Conservation (phyloP, 139 green algal species). For the Haematococcus lacustris region DNA sequence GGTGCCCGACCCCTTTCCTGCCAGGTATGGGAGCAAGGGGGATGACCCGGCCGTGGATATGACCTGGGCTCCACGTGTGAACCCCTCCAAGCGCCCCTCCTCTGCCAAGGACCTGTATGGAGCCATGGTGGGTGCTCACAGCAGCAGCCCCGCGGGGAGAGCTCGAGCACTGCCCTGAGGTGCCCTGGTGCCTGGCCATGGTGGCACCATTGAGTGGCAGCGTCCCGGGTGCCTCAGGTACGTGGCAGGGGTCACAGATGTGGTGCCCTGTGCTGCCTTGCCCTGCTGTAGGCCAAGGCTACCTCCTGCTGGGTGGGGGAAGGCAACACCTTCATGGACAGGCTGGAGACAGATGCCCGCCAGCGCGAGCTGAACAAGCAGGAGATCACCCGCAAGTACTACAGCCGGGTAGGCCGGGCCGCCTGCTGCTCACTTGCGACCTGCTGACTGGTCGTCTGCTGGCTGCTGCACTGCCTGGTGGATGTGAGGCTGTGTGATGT, state of each 20-base stretch:
- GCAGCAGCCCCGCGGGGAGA: neutral
- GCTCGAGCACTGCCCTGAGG: neutral
- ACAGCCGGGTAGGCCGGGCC: too few relatives aligned
- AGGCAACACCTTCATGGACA: conserved; percentile 34
- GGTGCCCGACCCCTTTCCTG: conserved; percentile 13
- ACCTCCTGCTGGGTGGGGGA: neutral
- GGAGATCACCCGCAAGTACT: conserved; percentile 2
- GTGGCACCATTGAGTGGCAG: too few relatives aligned
- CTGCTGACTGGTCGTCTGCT: too few relatives aligned
- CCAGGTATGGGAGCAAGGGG: conserved; percentile 15
- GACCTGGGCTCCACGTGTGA: conserved; percentile 8
- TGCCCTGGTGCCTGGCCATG: neutral
- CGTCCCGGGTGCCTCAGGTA: too few relatives aligned
- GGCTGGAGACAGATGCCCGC: conserved; percentile 38
- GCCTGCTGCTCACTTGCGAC: too few relatives aligned
- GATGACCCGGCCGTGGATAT: conserved; percentile 15
- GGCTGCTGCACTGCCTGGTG: too few relatives aligned
- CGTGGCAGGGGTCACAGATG: too few relatives aligned
- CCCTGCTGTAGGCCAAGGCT: neutral
- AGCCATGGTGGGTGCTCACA: conserved; percentile 11
- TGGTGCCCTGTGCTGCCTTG: neutral
- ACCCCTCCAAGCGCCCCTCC: neutral
- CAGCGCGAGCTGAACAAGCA: conserved; percentile 18
- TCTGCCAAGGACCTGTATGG: conserved; percentile 16
- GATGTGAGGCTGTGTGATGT: neutral